phyloP scores from a whole-genome alignment of 176 grass and related monocot species.

The Ampelocalamus luodianensis region DNA sequence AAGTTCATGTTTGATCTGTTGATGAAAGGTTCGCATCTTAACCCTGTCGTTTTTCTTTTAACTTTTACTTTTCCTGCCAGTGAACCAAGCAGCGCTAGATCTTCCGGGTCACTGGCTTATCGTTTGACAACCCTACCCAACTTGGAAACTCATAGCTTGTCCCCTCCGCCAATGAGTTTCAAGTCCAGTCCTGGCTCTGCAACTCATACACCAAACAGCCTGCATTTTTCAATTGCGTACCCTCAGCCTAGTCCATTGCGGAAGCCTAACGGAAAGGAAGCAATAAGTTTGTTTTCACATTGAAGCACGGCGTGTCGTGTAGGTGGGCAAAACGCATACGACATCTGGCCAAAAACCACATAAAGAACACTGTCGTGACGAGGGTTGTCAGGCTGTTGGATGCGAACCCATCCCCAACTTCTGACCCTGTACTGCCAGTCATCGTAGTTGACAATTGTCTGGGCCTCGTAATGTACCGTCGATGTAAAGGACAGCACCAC shows the following conservation, averaged over 20 bases:
- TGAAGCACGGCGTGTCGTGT: constrained; percentile 9
- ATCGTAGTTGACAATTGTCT: not conserved
- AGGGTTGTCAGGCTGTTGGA: not conserved
- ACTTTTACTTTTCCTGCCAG: constrained; percentile 12
- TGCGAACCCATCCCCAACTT: constrained; percentile 4
- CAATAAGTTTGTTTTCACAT: constrained; percentile 44
- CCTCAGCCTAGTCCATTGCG: constrained; percentile 50
- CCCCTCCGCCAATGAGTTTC: constrained; percentile 40
- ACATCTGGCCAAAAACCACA: constrained; percentile 11
- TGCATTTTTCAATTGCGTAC: constrained; percentile 47
- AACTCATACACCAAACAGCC: constrained; percentile 30
- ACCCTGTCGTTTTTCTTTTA: constrained; percentile 8
- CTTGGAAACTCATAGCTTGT: constrained; percentile 53
- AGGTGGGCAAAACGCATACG: not conserved
- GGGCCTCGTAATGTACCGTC: constrained; percentile 26
- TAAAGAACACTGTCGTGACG: not conserved
- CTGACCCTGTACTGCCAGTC: constrained; percentile 8
- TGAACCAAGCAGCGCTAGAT: constrained; percentile 55
- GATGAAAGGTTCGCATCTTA: constrained; percentile 17
- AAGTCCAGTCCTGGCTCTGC: constrained; percentile 58
- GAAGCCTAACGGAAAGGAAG: constrained; percentile 56
- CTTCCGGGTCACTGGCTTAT: constrained; percentile 53
- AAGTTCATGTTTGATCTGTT: constrained; percentile 19
- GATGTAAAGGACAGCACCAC: constrained; percentile 7
- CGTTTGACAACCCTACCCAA: constrained; percentile 39